Base-by-base conservation (phyloP, 2,329 filamentous ascomycete genomes). In the Domatiomyces catenatus region DNA sequence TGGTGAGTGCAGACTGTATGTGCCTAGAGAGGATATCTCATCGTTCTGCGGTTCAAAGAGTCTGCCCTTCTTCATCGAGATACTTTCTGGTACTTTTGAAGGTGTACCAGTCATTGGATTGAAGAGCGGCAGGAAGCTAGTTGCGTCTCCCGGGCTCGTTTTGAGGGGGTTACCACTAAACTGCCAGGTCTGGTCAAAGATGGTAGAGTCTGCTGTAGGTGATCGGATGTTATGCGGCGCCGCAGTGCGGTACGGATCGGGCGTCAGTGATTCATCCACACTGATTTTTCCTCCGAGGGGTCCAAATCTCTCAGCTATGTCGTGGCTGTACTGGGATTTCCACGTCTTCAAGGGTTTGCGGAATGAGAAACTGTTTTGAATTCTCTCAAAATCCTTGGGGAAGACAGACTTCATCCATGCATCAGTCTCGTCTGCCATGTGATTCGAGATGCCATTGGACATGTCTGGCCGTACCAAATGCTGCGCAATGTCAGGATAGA, bases 41-140 rank as follows among this genome's bases (percentile, higher is more conserved):
- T 39, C 32, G 32, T 39, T 39, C 32, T 39, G 32, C 32, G 8
- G 32, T 39, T 15, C 32, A 39, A 39, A 39, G 8, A 39, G 15
- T 39, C 32, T 39, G 43, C 56, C 56, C 36, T 50, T 56, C 32
- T 56, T 46, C 28, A 50, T 42, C 15, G 56, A 58, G 28, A 54
- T 49, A 8, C 44, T 44, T 5, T 26, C 17, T 15, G 56, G 44
- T 46, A 22, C 44, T 10, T 56, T 52, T n/a, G 53, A 48, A 17
- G 53, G 22, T 28, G 43, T 42, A 10, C 56, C 56, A 26, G 44
- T 49, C 56, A 55, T 58, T 42, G 56, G 54, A 24, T 54, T 55
- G 20, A 53, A 50, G 12, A 49, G 48, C n/a, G 54, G 53, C 7
- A 54, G 18, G 32, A 56, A 56, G 43, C 55, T 52, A 18, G 56